A percentile compares a stretch with the other conserved stretches of the same genome.
Evolutionary conservation across 495 filamentous ascomycete genomes (phyloP).

Genomic region (Penicillium samsonianum): DNA sequence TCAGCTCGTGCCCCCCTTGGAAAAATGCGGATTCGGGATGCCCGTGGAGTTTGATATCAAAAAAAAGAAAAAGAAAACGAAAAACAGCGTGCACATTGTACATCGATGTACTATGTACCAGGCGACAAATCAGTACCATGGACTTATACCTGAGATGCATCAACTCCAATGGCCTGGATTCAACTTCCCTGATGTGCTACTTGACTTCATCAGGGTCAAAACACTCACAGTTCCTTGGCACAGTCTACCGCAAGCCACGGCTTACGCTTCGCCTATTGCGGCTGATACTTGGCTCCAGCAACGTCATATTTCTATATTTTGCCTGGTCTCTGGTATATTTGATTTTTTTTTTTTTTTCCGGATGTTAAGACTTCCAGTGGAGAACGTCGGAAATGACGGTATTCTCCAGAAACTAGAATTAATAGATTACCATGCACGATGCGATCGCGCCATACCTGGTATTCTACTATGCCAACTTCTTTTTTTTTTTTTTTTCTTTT

Average conservation of each 20-base stretch:
- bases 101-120: background rate
- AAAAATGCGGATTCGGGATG: background rate
- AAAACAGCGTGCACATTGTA: background rate
- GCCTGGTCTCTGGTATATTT: slow-evolving; percentile 15
- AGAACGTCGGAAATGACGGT: background rate
- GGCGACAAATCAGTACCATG: no score
- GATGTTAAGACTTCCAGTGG: slow-evolving; percentile 5
- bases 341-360: slow-evolving; percentile 7
- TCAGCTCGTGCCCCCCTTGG: background rate
- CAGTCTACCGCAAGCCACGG: slow-evolving; percentile 3
- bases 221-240: slow-evolving; percentile 5
- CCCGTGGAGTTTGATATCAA: background rate
- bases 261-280: slow-evolving; percentile 9
- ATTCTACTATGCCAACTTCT: slow-evolving; percentile 17
- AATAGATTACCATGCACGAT: background rate
- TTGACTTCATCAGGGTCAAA: background rate
- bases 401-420: slow-evolving; percentile 4
- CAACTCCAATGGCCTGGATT: background rate
- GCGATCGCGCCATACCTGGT: slow-evolving; percentile 1
- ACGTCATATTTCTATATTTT: slow-evolving; percentile 4
- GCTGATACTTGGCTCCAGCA: background rate
- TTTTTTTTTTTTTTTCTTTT: slow-evolving; percentile 8
- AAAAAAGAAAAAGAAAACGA: background rate
- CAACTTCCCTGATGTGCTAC: background rate
- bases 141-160: background rate